Conservation (phyloP, 768 basidiomycete genomes). For the Termitomyces sp. region DNA sequence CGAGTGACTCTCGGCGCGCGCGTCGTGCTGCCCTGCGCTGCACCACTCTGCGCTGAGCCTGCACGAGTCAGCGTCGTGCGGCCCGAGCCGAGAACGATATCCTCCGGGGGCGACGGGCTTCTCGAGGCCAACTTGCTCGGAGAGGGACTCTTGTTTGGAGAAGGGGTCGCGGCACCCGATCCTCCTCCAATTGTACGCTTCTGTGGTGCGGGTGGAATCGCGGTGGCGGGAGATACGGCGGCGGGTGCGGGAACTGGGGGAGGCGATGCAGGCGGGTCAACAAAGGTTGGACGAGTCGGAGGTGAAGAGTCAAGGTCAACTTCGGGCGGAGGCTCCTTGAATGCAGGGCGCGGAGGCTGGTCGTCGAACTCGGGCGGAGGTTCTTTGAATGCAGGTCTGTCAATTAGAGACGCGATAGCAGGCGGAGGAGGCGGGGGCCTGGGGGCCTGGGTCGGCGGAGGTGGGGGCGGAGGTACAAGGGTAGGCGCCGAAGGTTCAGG, state of each 20-base stretch:
- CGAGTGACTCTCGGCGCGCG: constrained; percentile 51
- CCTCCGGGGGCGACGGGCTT: constrained; percentile 42
- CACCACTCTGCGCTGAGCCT: constrained; percentile 35
- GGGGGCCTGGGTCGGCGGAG: constrained; percentile 26
- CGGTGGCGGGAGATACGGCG: constrained; percentile 34
- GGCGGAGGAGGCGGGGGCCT: constrained; percentile 22
- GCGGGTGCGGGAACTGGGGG: constrained; percentile 38
- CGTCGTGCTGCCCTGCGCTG: constrained; percentile 25
- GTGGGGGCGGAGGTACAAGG: constrained; percentile 18
- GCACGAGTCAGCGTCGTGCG: constrained; percentile 44
- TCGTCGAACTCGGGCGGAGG: constrained; percentile 53
- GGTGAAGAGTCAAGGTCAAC: constrained; percentile 33
- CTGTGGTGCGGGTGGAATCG: constrained; percentile 53
- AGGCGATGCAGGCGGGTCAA: constrained; percentile 36
- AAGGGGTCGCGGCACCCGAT: constrained; percentile 29
- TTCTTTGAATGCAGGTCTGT: constrained; percentile 46
- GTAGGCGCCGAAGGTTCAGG: constrained; percentile 19
- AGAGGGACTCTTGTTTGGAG: constrained; percentile 26
- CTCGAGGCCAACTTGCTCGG: constrained; percentile 34
- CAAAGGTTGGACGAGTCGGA: constrained; percentile 39
- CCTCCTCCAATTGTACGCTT: constrained; percentile 32
- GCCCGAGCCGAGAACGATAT: constrained; percentile 31
- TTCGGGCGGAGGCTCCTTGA: constrained; percentile 66
- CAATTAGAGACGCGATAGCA: constrained; percentile 16
- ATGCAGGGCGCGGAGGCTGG: constrained; percentile 39